Evolutionary conservation across 768 basidiomycete genomes (phyloP), one percentile per base, ranked within the genome.

Genomic region (Neoboletus subvelutipes): DNA sequence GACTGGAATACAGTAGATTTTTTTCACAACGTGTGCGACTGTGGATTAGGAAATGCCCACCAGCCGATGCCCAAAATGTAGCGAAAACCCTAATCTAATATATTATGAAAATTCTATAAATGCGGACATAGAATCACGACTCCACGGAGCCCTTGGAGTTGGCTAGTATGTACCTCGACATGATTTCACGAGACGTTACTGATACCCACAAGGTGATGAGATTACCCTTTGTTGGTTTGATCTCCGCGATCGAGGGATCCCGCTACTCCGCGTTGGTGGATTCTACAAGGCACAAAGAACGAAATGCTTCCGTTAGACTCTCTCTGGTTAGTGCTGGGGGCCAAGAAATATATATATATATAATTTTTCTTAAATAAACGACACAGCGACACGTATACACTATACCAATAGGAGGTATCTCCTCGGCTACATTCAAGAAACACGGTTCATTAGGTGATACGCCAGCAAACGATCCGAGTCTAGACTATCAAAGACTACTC

Each of bases 341-440:
- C 20, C 62, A 67, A 60, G 33, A 61, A 50, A 29, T 57, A 59
- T 42, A 13, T 33, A 45, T 28, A 15, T 34, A 24, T 24, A 43
- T 54, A 42, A 50, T 61, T 56, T 42, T 52, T 43, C 49, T 24
- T 20, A 46, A 39, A 43, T 52, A 24, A 37, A 55, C 33, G 37
- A 55, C 28, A 52, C 39, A 28, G 36, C 41, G 50, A 47, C 45
- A 46, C 47, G 48, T 50, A 40, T 56, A 68, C 67, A 70, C 49
- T 61, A 58, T 29, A 51, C 56, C 50, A 57, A 55, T 24, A 57
- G 31, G 54, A 58, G 58, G 34, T 55, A 61, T 60, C 60, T 57
- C 64, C 61, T 65, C 66, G 68, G 66, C 55, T 70, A 68, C 60
- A 54, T n/a, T 40, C 63, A 71, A 71, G 66, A 71, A 64, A 51